A percentile compares a stretch with the other conserved stretches of the same genome.
These are phyloP conservation scores for Didymella exigua DNA, from an alignment of 2,329 filamentous ascomycete species.

Conservation along the genomic window DNA sequence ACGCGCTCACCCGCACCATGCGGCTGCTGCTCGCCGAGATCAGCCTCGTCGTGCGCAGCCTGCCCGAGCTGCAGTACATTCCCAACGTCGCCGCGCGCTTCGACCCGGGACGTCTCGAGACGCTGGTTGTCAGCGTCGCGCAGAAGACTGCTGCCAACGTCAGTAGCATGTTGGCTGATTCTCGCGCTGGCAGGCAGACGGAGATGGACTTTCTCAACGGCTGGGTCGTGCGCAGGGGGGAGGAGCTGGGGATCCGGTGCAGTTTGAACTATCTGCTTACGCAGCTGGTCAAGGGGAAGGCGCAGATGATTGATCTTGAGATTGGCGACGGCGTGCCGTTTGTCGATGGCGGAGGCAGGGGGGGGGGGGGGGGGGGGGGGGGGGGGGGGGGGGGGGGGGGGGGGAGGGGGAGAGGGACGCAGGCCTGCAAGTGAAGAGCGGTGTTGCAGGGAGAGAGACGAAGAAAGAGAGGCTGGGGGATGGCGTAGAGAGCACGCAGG, in stretches of 20 bases:
- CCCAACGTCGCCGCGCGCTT: conserved; percentile 66
- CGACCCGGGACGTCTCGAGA: conserved; percentile 65
- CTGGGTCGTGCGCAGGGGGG: conserved; percentile 77
- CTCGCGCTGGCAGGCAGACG: conserved; percentile 65
- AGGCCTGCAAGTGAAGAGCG: no score
- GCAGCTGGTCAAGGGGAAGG: conserved; percentile 74
- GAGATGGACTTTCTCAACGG: conserved; percentile 89
- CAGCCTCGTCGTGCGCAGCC: conserved; percentile 68
- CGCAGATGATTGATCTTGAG: conserved; percentile 53
- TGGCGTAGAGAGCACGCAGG: no score
- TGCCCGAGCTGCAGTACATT: conserved; percentile 74
- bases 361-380: no score
- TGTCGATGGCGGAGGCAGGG: no score
- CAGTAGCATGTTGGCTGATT: conserved; percentile 71
- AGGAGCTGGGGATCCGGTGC: conserved; percentile 73
- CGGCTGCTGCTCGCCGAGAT: conserved; percentile 76
- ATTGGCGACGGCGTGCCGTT: conserved; percentile 49
- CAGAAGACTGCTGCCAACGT: conserved; percentile 61
- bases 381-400: no score
- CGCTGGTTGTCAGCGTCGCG: conserved; percentile 62
- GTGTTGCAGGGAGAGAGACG: no score
- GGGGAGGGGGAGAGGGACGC: no score
- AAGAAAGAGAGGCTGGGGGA: no score
- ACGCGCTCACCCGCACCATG: conserved; percentile 68
- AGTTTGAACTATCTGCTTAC: conserved; percentile 75